Conservation (phyloP, 2,329 filamentous ascomycete genomes). For the Phaeosphaeriaceae sp. region DNA sequence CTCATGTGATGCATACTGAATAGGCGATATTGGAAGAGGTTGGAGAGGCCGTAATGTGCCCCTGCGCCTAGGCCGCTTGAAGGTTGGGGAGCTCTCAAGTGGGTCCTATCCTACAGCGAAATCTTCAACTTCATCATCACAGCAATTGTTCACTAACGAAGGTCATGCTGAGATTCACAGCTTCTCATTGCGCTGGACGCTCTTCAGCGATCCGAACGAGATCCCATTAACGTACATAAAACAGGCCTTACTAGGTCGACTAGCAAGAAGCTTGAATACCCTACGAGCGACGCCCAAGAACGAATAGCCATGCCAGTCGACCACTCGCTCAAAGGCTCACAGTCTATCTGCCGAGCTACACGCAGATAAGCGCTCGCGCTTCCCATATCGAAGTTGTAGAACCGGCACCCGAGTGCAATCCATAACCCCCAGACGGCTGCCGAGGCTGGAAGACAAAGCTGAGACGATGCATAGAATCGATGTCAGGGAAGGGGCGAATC, state of each 20-base stretch:
- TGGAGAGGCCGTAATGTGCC: neutral
- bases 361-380: constrained; percentile 39
- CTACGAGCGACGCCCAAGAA: constrained; percentile 25
- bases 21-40: too few species aligned
- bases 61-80: constrained; percentile 18
- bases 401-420: constrained; percentile 33
- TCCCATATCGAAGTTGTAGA: constrained; percentile 40
- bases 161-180: constrained; percentile 16
- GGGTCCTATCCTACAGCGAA: constrained; percentile 5
- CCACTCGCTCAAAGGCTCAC: constrained; percentile 23
- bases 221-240: constrained; percentile 33
- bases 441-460: constrained; percentile 25
- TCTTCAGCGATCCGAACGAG: constrained; percentile 27
- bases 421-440: constrained; percentile 30
- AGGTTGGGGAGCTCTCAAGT: constrained; percentile 11
- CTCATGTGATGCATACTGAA: too few species aligned
- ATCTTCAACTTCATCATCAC: constrained; percentile 28
- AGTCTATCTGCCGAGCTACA: constrained; percentile 16
- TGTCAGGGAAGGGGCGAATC: constrained; percentile 46
- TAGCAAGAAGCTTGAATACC: constrained; percentile 26
- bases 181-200: constrained; percentile 30
- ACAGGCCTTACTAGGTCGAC: constrained; percentile 24
- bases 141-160: constrained; percentile 5
- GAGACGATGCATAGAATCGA: constrained; percentile 38
- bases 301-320: constrained; percentile 18